Percentiles rank a stretch among this genome's conserved stretches.
Conservation (phyloP, 805 yeast genomes). For the Wickerhamiella brachini region DNA sequence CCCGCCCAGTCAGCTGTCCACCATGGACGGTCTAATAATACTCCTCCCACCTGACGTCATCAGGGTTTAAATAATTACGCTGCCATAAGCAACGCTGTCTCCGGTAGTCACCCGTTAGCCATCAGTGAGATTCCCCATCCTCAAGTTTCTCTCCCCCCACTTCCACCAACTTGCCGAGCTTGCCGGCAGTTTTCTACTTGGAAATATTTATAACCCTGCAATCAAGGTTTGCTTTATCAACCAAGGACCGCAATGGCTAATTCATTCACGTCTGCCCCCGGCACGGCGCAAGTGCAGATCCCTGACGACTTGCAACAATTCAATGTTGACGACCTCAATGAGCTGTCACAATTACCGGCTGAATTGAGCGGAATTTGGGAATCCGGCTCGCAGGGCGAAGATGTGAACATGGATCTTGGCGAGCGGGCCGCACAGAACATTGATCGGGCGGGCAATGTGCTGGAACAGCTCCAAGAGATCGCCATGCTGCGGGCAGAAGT, state of each 20-base stretch:
- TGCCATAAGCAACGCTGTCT: no score
- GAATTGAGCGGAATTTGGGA: slow-evolving; percentile 22
- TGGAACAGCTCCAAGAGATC: slow-evolving; percentile 19
- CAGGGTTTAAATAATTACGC: no score
- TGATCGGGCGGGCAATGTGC: slow-evolving; percentile 17
- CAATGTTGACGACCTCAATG: slow-evolving; percentile 17
- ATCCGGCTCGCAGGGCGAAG: slow-evolving; percentile 13
- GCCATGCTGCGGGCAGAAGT: slow-evolving; percentile 9
- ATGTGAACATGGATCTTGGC: slow-evolving; percentile 16
- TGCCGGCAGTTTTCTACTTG: no score
- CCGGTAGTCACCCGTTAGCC: no score
- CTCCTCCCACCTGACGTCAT: no score
- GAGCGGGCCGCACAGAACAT: slow-evolving; percentile 20
- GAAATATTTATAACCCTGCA: no score
- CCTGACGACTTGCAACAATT: slow-evolving; percentile 15
- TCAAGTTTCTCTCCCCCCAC: no score
- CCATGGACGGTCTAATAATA: no score
- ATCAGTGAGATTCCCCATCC: no score
- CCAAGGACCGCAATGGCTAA: not conserved
- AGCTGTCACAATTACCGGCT: slow-evolving; percentile 13
- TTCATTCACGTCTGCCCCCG: not conserved
- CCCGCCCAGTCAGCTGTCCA: no score
- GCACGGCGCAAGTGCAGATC: slow-evolving; percentile 1
- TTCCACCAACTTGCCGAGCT: no score
- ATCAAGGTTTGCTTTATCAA: not conserved